Conservation (phyloP, 805 yeast species). For the Ogataea haglerorum region DNA sequence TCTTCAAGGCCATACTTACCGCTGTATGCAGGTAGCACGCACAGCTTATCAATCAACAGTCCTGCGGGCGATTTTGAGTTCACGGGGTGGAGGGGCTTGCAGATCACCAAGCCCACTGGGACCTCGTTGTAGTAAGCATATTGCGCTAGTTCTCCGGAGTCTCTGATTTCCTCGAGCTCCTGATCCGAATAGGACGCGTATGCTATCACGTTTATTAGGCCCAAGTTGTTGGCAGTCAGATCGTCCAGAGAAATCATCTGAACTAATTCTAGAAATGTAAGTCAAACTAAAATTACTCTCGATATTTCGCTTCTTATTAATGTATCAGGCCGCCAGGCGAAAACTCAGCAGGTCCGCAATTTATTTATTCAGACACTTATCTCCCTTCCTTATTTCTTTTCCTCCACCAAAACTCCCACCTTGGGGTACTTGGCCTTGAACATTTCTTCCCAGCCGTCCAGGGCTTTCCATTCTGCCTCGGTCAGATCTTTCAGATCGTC, state of each 20-base stretch:
- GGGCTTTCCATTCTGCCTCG: conserved; percentile 56
- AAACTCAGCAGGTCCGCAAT: too few species aligned
- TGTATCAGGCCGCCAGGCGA: too few species aligned
- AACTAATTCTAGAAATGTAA: not conserved
- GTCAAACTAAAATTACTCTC: too few species aligned
- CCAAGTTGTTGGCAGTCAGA: conserved; percentile 57
- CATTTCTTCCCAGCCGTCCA: conserved; percentile 83
- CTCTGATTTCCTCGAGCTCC: conserved; percentile 49
- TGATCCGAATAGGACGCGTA: conserved; percentile 49
- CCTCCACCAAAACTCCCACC: conserved; percentile 67
- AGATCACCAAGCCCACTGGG: conserved; percentile 76
- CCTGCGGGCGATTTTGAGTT: conserved; percentile 36
- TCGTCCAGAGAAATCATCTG: conserved; percentile 49
- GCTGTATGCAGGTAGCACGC: conserved; percentile 57
- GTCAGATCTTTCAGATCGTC: conserved; percentile 65
- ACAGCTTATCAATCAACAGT: conserved; percentile 21
- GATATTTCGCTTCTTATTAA: too few species aligned
- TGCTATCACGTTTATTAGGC: conserved; percentile 55
- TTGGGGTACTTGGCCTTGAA: conserved; percentile 78
- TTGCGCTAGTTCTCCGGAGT: conserved; percentile 49
- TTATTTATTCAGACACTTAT: conserved; percentile 1
- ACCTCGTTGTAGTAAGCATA: conserved; percentile 64
- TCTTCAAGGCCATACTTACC: conserved; percentile 59
- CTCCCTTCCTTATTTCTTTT: conserved; percentile 9
- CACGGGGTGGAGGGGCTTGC: conserved; percentile 44